phyloP scores from a whole-genome alignment of 768 basidiomycete species.

The Suillus fuscotomentosus region DNA sequence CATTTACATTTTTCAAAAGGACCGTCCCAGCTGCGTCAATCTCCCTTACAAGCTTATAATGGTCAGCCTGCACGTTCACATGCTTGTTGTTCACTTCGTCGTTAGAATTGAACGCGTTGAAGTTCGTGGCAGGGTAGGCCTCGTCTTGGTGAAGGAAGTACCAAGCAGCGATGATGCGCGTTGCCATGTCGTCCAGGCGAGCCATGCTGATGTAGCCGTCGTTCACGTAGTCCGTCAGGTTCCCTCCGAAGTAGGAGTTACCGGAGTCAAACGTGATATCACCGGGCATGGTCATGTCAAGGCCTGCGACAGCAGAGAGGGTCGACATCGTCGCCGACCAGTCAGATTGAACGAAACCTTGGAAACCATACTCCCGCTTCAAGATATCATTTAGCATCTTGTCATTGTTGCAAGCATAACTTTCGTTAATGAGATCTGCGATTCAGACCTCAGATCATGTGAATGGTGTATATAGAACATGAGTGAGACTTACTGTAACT shows the following conservation, averaged over 20 bases:
- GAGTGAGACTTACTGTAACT: slow-evolving; percentile 54
- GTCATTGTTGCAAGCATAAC: slow-evolving; percentile 75
- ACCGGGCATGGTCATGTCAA: slow-evolving; percentile 78
- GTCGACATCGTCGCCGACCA: slow-evolving; percentile 69
- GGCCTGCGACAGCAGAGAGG: slow-evolving; percentile 54
- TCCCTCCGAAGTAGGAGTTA: slow-evolving; percentile 62
- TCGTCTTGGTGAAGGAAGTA: slow-evolving; percentile 59
- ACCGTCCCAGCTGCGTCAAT: slow-evolving; percentile 75
- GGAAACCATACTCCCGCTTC: slow-evolving; percentile 75
- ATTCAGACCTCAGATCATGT: slow-evolving; percentile 5
- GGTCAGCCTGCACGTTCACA: slow-evolving; percentile 69
- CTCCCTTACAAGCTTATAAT: slow-evolving; percentile 63
- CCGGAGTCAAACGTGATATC: slow-evolving; percentile 50
- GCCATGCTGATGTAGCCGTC: slow-evolving; percentile 68
- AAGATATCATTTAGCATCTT: slow-evolving; percentile 71
- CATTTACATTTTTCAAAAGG: slow-evolving; percentile 67
- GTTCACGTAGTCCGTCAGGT: slow-evolving; percentile 63
- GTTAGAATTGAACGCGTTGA: slow-evolving; percentile 60
- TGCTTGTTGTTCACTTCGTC: slow-evolving; percentile 56
- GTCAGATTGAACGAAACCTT: slow-evolving; percentile 77
- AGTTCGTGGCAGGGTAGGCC: slow-evolving; percentile 65
- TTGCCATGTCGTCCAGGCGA: slow-evolving; percentile 80
- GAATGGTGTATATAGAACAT: neutral
- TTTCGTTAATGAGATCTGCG: slow-evolving; percentile 63
- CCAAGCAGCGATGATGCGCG: slow-evolving; percentile 72